Conservation (phyloP, 2,329 filamentous ascomycete genomes). For the Thielaviopsis ethacetica region DNA sequence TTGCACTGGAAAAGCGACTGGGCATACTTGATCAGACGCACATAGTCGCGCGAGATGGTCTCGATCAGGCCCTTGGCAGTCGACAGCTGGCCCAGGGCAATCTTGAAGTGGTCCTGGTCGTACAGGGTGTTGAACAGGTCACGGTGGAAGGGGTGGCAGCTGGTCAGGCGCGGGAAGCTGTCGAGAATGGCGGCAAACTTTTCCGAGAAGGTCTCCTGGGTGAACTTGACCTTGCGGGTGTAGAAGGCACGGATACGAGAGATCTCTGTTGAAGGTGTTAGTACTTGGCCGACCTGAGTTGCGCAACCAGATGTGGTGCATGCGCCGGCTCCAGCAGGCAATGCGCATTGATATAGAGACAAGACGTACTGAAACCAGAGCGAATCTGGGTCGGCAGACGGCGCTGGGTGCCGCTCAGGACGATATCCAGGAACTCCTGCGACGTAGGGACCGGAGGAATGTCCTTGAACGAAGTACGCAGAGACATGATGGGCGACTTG, state of each 20-base stretch:
- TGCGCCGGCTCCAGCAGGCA: neutral
- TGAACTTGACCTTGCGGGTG: slow-evolving; percentile 96
- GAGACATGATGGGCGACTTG: slow-evolving; percentile 10
- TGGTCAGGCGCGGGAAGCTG: slow-evolving; percentile 79
- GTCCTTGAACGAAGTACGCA: slow-evolving; percentile 47
- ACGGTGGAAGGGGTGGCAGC: slow-evolving; percentile 88
- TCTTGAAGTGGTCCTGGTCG: slow-evolving; percentile 94
- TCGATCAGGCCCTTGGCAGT: slow-evolving; percentile 95
- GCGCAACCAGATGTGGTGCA: neutral
- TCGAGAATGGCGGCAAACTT: slow-evolving; percentile 84
- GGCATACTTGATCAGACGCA: slow-evolving; percentile 78
- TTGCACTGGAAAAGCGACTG: slow-evolving; percentile 98
- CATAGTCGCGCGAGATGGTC: slow-evolving; percentile 89
- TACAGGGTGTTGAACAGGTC: slow-evolving; percentile 86
- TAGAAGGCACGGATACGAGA: slow-evolving; percentile 49
- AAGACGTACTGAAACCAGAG: slow-evolving; percentile 63
- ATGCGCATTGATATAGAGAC: neutral
- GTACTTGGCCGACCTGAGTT: neutral
- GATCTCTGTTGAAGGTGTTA: slow-evolving; percentile 8
- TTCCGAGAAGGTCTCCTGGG: slow-evolving; percentile 88
- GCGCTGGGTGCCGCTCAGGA: slow-evolving; percentile 82
- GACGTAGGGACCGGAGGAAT: slow-evolving; percentile 80
- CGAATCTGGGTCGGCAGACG: slow-evolving; percentile 90
- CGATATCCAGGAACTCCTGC: slow-evolving; percentile 95
- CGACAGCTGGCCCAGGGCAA: slow-evolving; percentile 87